phyloP scores from a whole-genome alignment of 495 filamentous ascomycete genomes.

The Penicillium egyptiacum region DNA sequence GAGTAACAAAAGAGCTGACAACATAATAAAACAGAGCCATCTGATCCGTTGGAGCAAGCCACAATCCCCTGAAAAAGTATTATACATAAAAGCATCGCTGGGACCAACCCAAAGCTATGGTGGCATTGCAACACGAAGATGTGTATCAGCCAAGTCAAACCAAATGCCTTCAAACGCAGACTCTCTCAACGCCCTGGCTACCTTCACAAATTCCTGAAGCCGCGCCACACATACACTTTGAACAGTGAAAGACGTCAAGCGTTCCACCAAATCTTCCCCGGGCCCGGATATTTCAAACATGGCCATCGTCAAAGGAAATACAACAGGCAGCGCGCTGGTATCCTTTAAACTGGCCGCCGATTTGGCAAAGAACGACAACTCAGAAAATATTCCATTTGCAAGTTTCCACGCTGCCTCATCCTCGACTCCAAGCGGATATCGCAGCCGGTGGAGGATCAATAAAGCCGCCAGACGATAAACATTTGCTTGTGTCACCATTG shows the following conservation, averaged over 20 bases:
- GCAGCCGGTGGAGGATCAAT: conserved; percentile 35
- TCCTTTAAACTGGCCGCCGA: conserved; percentile 12
- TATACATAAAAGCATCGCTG: conserved; percentile 1
- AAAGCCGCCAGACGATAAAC: conserved; percentile 34
- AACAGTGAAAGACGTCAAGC: conserved; percentile 20
- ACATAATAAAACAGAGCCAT: not conserved
- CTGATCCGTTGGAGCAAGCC: not conserved
- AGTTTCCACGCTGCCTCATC: conserved; percentile 20
- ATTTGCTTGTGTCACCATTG: conserved; percentile 35
- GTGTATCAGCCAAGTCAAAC: conserved; percentile 33
- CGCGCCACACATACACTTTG: conserved; percentile 25
- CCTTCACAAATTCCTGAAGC: conserved; percentile 27
- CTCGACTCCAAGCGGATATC: conserved; percentile 30
- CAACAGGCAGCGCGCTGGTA: conserved; percentile 24
- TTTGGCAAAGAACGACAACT: conserved; percentile 25
- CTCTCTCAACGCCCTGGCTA: conserved; percentile 22
- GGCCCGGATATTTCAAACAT: conserved; percentile 31
- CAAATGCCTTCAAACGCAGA: conserved; percentile 26
- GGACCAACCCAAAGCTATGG: conserved; percentile 11
- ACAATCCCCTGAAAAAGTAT: not conserved
- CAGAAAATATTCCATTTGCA: conserved; percentile 30
- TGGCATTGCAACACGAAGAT: conserved; percentile 30
- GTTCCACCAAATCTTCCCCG: conserved; percentile 26
- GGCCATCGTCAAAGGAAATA: conserved; percentile 31
- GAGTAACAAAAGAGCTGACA: not conserved